Evolutionary conservation across 2,329 filamentous ascomycete genomes (phyloP), one percentile per base, ranked within the genome.

Genomic region (Magnaporthiopsis rhizophila): DNA sequence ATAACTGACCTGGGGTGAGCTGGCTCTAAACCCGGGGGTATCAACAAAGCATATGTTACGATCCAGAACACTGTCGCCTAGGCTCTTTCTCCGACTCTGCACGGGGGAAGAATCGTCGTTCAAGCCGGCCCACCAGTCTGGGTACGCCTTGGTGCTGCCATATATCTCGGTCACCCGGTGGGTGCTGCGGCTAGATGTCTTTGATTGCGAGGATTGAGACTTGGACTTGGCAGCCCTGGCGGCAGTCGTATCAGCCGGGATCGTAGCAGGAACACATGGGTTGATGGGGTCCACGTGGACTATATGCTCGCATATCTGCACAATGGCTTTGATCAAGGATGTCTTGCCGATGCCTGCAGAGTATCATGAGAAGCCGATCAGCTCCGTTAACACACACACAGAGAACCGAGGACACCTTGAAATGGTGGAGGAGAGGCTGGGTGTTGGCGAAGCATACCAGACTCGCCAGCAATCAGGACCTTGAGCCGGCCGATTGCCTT

Each of bases 11-110:
- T 63, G 56, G 32, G 82, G 84, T 59, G 78, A 80, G 59, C 80
- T 81, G 68, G 73, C 77, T 57, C 80, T 78, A 74, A 85, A 86
- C 15, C 88, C 87, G 13, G 89, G 86, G 2, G 90, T 94, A 76
- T 98, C 94, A 65, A 97, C 87, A 72, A 99, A 97, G 74, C 92
- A 97, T 6, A 99, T 77, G 72, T 99, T 99, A 36, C 94, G 86
- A 72, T 98, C 94, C 59, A 98, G 79, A 56, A 97, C 84, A 28
- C 86, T 84, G 67, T 95, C 92, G 9, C 87, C 87, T 62, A 86
- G 78, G 71, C 90, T 94, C 72, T 88, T 90, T 70, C 89, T 83
- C 71, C 87, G 83, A 60, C 84, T 80, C 67, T 84, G 81, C 77
- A 65, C 45, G 68, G 32, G 80, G 80, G 65, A 83, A 1, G 57